phyloP scores from a whole-genome alignment of 129 eudicot genomes.

The Sambucus nigra region DNA sequence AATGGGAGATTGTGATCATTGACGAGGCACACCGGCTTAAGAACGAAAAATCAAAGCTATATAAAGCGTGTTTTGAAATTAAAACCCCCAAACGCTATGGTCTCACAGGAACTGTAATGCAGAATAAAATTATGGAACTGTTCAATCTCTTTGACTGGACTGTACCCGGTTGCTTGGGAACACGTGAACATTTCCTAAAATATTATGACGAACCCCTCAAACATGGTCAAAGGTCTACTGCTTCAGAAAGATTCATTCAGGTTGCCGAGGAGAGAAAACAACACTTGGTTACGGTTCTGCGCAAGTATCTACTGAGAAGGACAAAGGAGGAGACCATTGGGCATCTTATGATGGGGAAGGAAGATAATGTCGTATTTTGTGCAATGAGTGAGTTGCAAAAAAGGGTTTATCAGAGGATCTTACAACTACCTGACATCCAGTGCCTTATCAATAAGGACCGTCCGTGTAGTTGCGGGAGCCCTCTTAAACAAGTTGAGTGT shows the following conservation, averaged over 20 bases:
- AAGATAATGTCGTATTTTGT: conserved; percentile 96
- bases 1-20: conserved; percentile 71
- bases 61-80: conserved; percentile 57
- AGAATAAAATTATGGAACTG: conserved; percentile 90
- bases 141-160: conserved; percentile 90
- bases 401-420: conserved; percentile 71
- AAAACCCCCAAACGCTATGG: conserved; percentile 70
- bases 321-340: conserved; percentile 96
- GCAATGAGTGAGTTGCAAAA: conserved; percentile 90
- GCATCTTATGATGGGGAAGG: conserved; percentile 95
- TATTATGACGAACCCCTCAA: conserved; percentile 86
- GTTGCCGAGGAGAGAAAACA: conserved; percentile 72
- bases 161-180: conserved; percentile 78
- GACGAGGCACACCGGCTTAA: conserved; percentile 96
- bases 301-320: conserved; percentile 64
- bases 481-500: conserved; percentile 84
- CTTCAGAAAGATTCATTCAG: conserved; percentile 58
- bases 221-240: conserved; percentile 88
- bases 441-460: conserved; percentile 77
- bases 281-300: conserved; percentile 67
- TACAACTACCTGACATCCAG: conserved; percentile 73
- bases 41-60: conserved; percentile 88
- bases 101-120: conserved; percentile 93
- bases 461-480: conserved; percentile 90
- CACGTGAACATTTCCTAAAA: conserved; percentile 82